Base-by-base conservation (phyloP, 2,329 filamentous ascomycete genomes). In the Macrophomina pseudophaseolina region DNA sequence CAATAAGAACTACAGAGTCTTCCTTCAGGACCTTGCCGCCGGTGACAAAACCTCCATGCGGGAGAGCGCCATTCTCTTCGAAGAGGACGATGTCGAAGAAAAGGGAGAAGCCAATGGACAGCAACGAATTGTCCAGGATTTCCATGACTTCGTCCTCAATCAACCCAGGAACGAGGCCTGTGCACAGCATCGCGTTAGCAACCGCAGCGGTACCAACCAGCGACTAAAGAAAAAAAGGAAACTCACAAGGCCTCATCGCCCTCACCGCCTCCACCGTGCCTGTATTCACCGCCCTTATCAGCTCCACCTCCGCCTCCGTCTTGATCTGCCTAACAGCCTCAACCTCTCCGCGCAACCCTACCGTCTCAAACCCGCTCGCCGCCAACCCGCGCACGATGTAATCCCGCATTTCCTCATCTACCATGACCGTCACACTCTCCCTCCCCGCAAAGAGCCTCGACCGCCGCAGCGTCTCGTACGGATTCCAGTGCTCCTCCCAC, bases 1-100 rank as follows among this genome's bases (percentile, higher is more conserved):
- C 87, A 51, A 90, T 89, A 12, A 90, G 78, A 0, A 90, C 78
- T 75, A 90, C 86, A 35, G 82, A 87, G 48, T 86, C 84, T 12
- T 81, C 71, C 11, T 83, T 82, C 8, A 88, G 75, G 54, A 81
- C 79, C 71, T 86, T 86, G 16, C 69, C 73, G 1, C 79, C 84
- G 6, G 84, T 65, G n/a, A 65, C 81, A 68, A 84, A 83, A 1
- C 85, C 85, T 0, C 85, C 85, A 68, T 87, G 85, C 0, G 85
- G 84, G 5, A 86, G 76, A 0, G 84, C 83, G 0, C 83, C 84
- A 59, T 85, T 80, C 69, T 84, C 82, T 53, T 85, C 87, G 65
- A 90, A 90, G 4, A 89, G 80, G 0, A 90, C 87, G 67, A 89
- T 87, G 71, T 89, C 83, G 73, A 90, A 89, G 75, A 89, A 89